Base-by-base conservation (phyloP, 2,329 filamentous ascomycete species). In the Epichloe gansuensis region DNA sequence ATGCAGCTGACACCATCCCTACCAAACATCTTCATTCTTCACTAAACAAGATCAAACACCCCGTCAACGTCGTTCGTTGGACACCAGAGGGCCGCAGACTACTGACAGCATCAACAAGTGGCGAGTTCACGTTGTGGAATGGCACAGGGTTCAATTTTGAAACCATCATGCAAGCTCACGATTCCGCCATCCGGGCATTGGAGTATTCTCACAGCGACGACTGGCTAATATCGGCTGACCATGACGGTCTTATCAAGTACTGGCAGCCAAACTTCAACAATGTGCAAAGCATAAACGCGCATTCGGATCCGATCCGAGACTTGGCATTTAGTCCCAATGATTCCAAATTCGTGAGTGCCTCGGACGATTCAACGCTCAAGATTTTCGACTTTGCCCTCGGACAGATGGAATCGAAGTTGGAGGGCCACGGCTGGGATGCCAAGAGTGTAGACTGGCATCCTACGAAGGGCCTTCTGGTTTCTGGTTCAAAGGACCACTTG, bases 251-350 rank as follows among this genome's bases (percentile, higher is more conserved):
- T 57, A 85, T 98, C 70, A 97, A 97, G 72, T 98, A 98, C 72
- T 97, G 91, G 88, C 90, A 96, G 68, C 89, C 91, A 35, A 98
- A 97, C 67, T 96, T 98, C 73, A 97, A 98, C 76, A 96, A 97
- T 63, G 90, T 97, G 55, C 89, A 97, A 68, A 91, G 88, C 51
- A 88, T 98, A 51, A 84, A 91, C 64, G 93, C 90, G 6, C 93
- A 97, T 65, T 81, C 82, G 48, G 90, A 96, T 64, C 86, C 91
- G 5, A 88, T 98, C 56, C 78, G 93, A 61, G 93, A 96, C 62
- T 75, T 98, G 41, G 86, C 91, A 8, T 97, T 97, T 68, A 88
- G 90, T 55, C 93, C 93, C 1, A 95, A 86, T 56, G 93, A 98
- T 69, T 80, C 86, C 55, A 97, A 97, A 66, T 98, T 98, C 61